Conservation (phyloP, 2,329 filamentous ascomycete genomes). For the Xylaria sp. region DNA sequence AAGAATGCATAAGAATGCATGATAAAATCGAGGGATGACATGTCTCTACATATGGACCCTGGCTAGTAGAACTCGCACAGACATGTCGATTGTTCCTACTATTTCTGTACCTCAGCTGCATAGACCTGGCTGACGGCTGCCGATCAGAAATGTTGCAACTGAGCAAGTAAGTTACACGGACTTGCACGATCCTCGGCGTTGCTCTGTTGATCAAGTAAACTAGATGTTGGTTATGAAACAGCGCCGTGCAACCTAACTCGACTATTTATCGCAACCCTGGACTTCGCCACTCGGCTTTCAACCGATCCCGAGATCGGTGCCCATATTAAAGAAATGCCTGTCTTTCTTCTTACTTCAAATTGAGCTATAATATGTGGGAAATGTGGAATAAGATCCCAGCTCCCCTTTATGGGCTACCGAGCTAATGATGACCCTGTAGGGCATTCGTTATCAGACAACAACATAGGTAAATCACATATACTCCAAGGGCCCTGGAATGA, state of each 20-base stretch:
- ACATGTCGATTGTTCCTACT: background rate
- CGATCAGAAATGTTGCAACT: background rate
- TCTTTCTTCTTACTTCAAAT: too few relatives aligned
- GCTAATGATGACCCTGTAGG: background rate
- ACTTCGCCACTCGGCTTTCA: slow-evolving; percentile 1
- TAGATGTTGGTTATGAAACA: background rate
- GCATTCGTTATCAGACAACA: background rate
- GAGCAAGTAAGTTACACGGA: background rate
- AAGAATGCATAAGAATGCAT: slow-evolving; percentile 9
- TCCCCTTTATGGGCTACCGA: background rate
- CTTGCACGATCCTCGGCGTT: background rate
- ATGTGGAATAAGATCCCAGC: too few relatives aligned
- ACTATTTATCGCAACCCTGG: background rate
- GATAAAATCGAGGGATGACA: slow-evolving; percentile 5
- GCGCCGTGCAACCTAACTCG: background rate
- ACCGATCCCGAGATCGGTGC: too few relatives aligned
- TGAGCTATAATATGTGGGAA: too few relatives aligned
- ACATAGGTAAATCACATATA: background rate
- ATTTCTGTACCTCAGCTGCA: background rate
- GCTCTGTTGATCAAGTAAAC: background rate
- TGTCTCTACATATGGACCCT: background rate
- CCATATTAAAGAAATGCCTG: too few relatives aligned
- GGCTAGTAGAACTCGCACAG: background rate
- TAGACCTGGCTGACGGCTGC: background rate
- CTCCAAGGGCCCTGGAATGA: slow-evolving; percentile 21